phyloP scores from a whole-genome alignment of 1,284 basidiomycete species.

The Leccinum variabile region DNA sequence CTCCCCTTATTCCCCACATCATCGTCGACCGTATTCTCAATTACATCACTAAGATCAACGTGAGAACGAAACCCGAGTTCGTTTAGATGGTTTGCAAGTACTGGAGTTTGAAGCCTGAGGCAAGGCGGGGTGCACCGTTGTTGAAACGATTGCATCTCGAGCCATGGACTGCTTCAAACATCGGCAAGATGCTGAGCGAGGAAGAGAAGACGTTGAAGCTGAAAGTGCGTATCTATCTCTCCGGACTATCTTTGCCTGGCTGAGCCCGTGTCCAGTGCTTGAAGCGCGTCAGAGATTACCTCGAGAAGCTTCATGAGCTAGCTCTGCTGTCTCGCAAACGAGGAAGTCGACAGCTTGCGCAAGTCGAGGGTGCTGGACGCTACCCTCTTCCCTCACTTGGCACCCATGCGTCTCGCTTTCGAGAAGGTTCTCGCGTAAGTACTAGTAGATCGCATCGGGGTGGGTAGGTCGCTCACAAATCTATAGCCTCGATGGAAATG shows the following conservation, averaged over 20 bases:
- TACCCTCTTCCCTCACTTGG: slow-evolving; percentile 69
- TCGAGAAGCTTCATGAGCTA: slow-evolving; percentile 74
- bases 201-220: slow-evolving; percentile 86
- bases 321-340: slow-evolving; percentile 77
- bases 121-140: slow-evolving; percentile 88
- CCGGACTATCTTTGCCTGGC: slow-evolving; percentile 4
- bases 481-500: slow-evolving; percentile 69
- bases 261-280: slow-evolving; percentile 53
- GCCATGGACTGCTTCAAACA: slow-evolving; percentile 89
- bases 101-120: slow-evolving; percentile 97
- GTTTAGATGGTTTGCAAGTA: slow-evolving; percentile 84
- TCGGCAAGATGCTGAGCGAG: slow-evolving; percentile 65
- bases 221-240: slow-evolving; percentile 48
- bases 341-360: slow-evolving; percentile 81
- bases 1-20: slow-evolving; percentile 73
- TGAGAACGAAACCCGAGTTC: slow-evolving; percentile 80
- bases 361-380: slow-evolving; percentile 65
- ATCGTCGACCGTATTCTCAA: slow-evolving; percentile 75
- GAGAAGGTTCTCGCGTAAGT: slow-evolving; percentile 70
- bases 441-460: slow-evolving; percentile 10
- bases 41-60: slow-evolving; percentile 72
- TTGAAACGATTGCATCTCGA: slow-evolving; percentile 94
- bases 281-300: slow-evolving; percentile 71
- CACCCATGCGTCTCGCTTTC: slow-evolving; percentile 62
- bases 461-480: slow-evolving; percentile 4